Evolutionary conservation across 208 protist species (phyloP), one percentile per base, ranked within the genome.

Genomic region (Crithidia brevicula): DNA sequence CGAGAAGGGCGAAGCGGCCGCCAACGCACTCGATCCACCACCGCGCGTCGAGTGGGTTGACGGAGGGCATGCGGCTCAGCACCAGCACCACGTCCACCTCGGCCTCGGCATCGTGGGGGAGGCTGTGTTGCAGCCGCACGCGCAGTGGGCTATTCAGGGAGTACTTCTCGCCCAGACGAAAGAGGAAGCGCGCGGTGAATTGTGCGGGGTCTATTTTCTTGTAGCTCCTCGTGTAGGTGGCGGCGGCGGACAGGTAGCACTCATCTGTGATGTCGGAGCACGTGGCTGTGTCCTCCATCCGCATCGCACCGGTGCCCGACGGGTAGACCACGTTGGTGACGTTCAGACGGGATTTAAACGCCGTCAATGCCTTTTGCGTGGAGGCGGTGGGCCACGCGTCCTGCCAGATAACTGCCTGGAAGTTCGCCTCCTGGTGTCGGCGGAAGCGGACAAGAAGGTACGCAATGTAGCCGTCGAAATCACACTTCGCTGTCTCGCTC

Each of bases 391-490:
- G 61, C 16, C n/a, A 25, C 15, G 61, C 59, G 47, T 75, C 69
- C 40, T 75, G 69, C 69, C 69, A 75, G 50, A 75, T 38, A 4
- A 27, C 28, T 13, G 61, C 61, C 10, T 58, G 8, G 47, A 69
- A 75, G 69, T 59, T 68, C 23, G 23, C 11, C 63, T 75, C 69
- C 54, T 75, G 59, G n/a, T 43, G 53, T 33, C 65, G 61, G 34
- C 53, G 69, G 25, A 75, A 75, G 53, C 69, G 61, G 27, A 75
- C 38, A 33, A 75, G 65, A n/a, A 75, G 9, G 60, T 75, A 75
- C 18, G 69, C 18, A 18, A 75, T 40, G 43, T 49, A 25, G 38
- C 27, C 28, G 46, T 23, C 4, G 9, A 75, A 23, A 45, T 69
- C 40, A 46, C 69, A 75, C 30, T 22, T 20, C 3, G 60, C 11